A percentile compares a stretch with the other conserved stretches of the same genome.
phyloP scores from a whole-genome alignment of 345 rosid genomes.

The Heritiera fomes region DNA sequence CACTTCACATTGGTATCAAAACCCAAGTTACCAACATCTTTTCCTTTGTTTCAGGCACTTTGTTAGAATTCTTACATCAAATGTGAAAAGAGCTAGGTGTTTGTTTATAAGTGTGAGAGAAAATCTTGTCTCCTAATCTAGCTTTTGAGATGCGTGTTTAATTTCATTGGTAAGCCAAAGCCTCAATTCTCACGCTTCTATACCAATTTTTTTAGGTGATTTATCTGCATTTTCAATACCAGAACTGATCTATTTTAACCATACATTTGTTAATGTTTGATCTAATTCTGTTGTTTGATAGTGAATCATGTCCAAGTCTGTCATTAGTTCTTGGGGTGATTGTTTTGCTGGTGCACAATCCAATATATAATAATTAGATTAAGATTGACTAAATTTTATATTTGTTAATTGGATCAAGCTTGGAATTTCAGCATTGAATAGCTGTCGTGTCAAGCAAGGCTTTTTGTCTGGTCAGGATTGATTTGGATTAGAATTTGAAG shows the following conservation, averaged over 20 bases:
- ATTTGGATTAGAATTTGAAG: no score
- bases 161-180: background rate
- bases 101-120: no score
- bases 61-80: no score
- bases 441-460: background rate
- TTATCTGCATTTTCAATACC: background rate
- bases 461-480: background rate
- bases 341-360: background rate
- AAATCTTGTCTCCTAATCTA: no score
- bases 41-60: no score
- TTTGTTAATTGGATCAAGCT: background rate
- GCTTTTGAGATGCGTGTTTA: no score
- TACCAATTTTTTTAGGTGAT: background rate
- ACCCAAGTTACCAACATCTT: no score
- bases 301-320: background rate
- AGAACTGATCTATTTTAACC: background rate
- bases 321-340: background rate
- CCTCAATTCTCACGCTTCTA: background rate
- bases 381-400: no score
- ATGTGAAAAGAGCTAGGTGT: no score
- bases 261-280: background rate
- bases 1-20: no score
- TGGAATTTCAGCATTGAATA: background rate
- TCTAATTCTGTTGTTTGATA: background rate
- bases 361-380: background rate